Base-by-base conservation (phyloP, 2,329 filamentous ascomycete genomes). In the Cercospora canescens region DNA sequence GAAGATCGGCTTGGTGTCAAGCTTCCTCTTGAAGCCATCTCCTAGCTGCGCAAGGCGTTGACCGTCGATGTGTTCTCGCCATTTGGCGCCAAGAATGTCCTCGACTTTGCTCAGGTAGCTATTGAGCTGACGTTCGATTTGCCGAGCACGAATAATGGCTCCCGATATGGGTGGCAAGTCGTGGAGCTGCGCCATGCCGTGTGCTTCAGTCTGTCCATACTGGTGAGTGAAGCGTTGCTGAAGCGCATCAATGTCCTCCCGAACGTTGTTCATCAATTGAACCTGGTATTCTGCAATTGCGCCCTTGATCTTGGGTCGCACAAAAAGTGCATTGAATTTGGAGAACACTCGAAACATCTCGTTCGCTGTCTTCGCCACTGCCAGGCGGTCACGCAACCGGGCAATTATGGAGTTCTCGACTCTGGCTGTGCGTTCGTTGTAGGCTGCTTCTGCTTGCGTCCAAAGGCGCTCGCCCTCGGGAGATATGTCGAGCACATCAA, bases 321-420 rank as follows among this genome's bases (percentile, higher is more conserved):
- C 94, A 73, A 99, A 96, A 32, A 99, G 89, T 1, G 95, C 95
- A 77, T 99, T 99, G 86, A 99, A 99, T 78, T 98, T 98, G 61
- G 95, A 98, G 79, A 99, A 99, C 68, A 99, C 95, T 62, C 96
- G 91, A 79, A 99, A 99, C 95, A 99, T 99, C 80, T 99, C 96
- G 76, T 96, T 98, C 45, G 95, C 95, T 68, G 93, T 97, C 84
- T 96, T 97, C 12, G 95, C 94, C 6, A 93, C 97, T 14, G 94
- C 95, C 63, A 99, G 86, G 65, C 95, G 91, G 79, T 99, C 95
- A 74, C 95, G 88, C 34, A 99, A 85, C 62, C 93, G 88, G 35
- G 95, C 93, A 77, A 99, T 99, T 79, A 99, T 99, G 3, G 95
- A 97, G 80, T 99, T 99, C 78, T 99, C 95, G 4, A 99, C 95